phyloP scores from a whole-genome alignment of 257 asterid species.

The Cordia subcordata region DNA sequence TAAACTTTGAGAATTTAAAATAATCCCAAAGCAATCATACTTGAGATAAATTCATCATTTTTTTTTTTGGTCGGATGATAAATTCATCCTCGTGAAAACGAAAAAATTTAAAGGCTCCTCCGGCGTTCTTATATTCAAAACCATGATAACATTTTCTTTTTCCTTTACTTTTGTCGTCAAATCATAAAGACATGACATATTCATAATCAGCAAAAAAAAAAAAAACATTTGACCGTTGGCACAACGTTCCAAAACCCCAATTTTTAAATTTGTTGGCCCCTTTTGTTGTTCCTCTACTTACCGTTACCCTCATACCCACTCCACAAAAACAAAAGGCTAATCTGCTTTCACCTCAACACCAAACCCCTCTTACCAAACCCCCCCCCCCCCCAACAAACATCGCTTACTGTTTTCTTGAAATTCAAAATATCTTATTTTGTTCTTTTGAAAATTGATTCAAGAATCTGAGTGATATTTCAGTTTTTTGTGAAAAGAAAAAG shows the following conservation, averaged over 20 bases:
- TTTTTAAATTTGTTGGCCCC: slow-evolving; percentile 9
- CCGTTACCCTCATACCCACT: slow-evolving; percentile 14
- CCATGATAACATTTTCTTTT: neutral
- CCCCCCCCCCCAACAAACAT: neutral
- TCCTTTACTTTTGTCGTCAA: neutral
- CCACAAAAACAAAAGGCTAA: neutral
- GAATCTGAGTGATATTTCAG: neutral
- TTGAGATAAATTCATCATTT: too few relatives aligned
- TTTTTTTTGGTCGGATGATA: too few relatives aligned
- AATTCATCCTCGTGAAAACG: too few relatives aligned
- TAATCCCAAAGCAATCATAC: too few relatives aligned
- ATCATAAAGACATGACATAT: neutral
- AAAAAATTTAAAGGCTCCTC: too few relatives aligned
- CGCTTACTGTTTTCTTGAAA: neutral
- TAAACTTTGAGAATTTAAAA: too few relatives aligned
- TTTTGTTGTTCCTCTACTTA: slow-evolving; percentile 3
- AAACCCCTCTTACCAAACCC: slow-evolving; percentile 1
- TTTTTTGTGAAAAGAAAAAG: neutral
- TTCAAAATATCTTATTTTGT: neutral
- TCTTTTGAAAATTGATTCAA: too few relatives aligned
- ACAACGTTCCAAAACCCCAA: slow-evolving; percentile 22
- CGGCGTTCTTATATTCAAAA: too few relatives aligned
- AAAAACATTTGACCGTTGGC: slow-evolving; percentile 29
- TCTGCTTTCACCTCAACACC: slow-evolving; percentile 6
- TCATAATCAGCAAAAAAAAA: too few relatives aligned